A percentile compares a stretch with the other conserved stretches of the same genome.
phyloP scores from a whole-genome alignment of 495 filamentous ascomycete species.

The Trichocladium uniseriatum region DNA sequence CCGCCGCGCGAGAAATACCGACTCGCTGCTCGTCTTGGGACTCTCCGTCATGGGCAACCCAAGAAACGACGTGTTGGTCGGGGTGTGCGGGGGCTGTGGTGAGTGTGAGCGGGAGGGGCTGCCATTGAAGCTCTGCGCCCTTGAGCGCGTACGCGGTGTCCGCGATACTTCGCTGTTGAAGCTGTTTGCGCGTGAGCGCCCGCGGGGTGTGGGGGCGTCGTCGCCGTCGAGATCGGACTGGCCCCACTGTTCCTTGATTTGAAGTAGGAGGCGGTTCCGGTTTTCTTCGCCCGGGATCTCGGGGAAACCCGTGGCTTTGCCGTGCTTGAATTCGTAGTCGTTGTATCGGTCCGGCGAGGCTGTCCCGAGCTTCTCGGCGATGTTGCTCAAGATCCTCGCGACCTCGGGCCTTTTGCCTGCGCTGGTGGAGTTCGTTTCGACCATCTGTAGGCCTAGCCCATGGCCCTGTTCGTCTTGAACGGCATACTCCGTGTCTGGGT shows the following conservation, averaged over 20 bases:
- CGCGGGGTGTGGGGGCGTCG: background rate
- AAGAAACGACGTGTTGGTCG: background rate
- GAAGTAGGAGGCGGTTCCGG: slow-evolving; percentile 31
- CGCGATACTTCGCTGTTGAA: background rate
- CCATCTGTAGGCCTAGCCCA: background rate
- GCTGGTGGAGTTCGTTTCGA: slow-evolving; percentile 9
- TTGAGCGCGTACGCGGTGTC: background rate
- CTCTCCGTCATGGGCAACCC: background rate
- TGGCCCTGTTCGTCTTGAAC: background rate
- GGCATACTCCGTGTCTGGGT: too few relatives aligned
- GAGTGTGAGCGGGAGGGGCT: background rate
- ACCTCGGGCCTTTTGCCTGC: slow-evolving; percentile 33
- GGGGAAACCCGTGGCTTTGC: slow-evolving; percentile 38
- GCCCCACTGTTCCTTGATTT: slow-evolving; percentile 35
- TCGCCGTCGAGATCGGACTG: background rate
- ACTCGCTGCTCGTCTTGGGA: background rate
- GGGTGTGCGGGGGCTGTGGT: background rate
- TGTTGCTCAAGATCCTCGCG: slow-evolving; percentile 25
- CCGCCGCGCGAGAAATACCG: background rate
- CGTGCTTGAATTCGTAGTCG: slow-evolving; percentile 37
- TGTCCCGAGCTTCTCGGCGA: slow-evolving; percentile 33
- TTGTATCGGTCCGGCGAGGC: slow-evolving; percentile 35
- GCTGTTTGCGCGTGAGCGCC: slow-evolving; percentile 9
- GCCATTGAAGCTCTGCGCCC: slow-evolving; percentile 7
- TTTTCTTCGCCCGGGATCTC: slow-evolving; percentile 41